Conservation (phyloP, 179 eudicot genomes). For the Actinidia polygama region DNA sequence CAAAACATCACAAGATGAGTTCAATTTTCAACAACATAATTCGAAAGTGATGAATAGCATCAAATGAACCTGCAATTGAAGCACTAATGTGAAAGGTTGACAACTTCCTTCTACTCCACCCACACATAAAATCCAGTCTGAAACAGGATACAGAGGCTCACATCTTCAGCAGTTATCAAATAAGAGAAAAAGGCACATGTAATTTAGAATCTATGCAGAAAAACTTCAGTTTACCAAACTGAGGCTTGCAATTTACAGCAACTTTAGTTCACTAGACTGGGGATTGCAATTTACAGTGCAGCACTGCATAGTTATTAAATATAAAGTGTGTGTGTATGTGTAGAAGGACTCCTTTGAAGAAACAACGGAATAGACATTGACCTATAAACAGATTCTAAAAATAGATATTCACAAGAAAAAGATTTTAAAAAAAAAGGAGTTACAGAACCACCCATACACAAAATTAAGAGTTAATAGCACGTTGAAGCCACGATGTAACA, state of each 20-base stretch:
- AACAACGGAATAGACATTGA: not conserved
- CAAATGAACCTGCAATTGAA: slow-evolving; percentile 54
- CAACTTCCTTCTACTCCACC: slow-evolving; percentile 33
- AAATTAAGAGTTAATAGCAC: not conserved
- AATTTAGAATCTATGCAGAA: not conserved
- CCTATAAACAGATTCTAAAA: not conserved
- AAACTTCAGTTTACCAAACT: not conserved
- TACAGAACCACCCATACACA: not conserved
- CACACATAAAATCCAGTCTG: slow-evolving; percentile 48
- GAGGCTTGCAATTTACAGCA: not conserved
- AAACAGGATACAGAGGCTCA: slow-evolving; percentile 19
- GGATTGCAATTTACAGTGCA: not conserved
- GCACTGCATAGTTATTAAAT: not conserved
- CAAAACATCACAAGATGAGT: not conserved
- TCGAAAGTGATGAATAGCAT: not conserved
- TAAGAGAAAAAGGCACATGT: not conserved
- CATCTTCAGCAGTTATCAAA: not conserved
- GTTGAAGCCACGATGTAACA: not conserved
- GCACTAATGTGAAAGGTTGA: slow-evolving; percentile 35
- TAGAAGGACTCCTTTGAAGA: not conserved
- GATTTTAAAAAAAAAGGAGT: too few species aligned
- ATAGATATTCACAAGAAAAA: not conserved
- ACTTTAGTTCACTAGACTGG: not conserved
- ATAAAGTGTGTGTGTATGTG: too few species aligned
- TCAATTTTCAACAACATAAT: not conserved